Evolutionary conservation across 306 rosid genomes (phyloP).

Genomic region (Cyamopsis tetragonoloba): DNA sequence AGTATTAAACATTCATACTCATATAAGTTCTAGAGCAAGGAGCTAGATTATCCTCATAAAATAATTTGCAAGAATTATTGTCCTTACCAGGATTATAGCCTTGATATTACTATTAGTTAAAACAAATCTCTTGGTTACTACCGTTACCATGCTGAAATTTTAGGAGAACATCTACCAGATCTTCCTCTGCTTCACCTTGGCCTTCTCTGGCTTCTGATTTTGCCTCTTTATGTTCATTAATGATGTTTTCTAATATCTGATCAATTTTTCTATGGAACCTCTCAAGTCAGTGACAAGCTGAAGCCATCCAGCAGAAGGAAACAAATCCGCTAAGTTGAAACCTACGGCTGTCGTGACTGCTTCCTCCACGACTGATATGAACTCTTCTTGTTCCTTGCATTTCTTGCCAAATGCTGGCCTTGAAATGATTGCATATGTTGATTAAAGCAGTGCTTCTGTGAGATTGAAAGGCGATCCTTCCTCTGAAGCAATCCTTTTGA

Average conservation of each 20-base stretch:
- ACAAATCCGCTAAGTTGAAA: slow-evolving; percentile 28
- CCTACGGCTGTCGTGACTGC: not conserved
- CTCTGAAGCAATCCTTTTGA: not conserved
- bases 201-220: not conserved
- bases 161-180: slow-evolving; percentile 16
- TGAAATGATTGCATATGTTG: not conserved
- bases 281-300: slow-evolving; percentile 28
- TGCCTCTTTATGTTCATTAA: slow-evolving; percentile 15
- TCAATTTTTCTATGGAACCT: not conserved
- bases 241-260: not conserved
- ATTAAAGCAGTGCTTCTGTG: not conserved
- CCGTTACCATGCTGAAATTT: not conserved
- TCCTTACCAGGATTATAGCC: slow-evolving; percentile 22
- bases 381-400: slow-evolving; percentile 8
- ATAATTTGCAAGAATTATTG: too few species aligned
- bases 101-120: slow-evolving; percentile 18
- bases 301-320: slow-evolving; percentile 34
- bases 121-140: not conserved
- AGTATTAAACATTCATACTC: too few species aligned
- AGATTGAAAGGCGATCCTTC: slow-evolving; percentile 23
- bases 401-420: slow-evolving; percentile 18
- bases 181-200: not conserved
- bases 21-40: not conserved
- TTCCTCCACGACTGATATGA: not conserved
- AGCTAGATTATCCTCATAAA: too few species aligned